Evolutionary conservation across 2,329 filamentous ascomycete genomes (phyloP).

Genomic region (Aureobasidium sp.): DNA sequence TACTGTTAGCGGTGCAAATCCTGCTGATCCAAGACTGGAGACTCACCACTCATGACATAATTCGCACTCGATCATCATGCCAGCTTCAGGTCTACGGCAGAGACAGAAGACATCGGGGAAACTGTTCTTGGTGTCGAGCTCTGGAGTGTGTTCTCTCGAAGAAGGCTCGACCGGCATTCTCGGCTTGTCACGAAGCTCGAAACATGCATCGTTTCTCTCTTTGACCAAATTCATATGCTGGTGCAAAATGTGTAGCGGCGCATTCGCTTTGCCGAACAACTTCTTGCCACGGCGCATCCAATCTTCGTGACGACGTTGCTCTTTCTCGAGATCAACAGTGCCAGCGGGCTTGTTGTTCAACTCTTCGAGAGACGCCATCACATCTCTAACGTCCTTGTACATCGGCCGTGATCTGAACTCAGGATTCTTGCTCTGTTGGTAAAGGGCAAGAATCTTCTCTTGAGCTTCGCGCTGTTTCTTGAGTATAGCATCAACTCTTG

Average conservation of each 20-base stretch:
- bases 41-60: slow-evolving; percentile 89
- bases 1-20: neutral
- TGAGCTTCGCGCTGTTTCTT: slow-evolving; percentile 95
- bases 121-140: slow-evolving; percentile 31
- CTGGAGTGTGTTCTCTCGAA: slow-evolving; percentile 69
- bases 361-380: slow-evolving; percentile 79
- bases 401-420: slow-evolving; percentile 75
- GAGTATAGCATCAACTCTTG: slow-evolving; percentile 80
- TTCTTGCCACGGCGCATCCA: slow-evolving; percentile 99
- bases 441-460: slow-evolving; percentile 75
- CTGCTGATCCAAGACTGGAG: neutral
- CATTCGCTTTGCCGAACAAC: slow-evolving; percentile 95
- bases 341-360: slow-evolving; percentile 88
- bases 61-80: slow-evolving; percentile 99
- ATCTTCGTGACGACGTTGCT: slow-evolving; percentile 91
- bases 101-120: slow-evolving; percentile 82
- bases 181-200: slow-evolving; percentile 83
- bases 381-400: slow-evolving; percentile 82
- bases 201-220: slow-evolving; percentile 82
- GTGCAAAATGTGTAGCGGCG: slow-evolving; percentile 89
- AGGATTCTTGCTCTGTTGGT: slow-evolving; percentile 64
- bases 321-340: slow-evolving; percentile 85
- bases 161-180: slow-evolving; percentile 85
- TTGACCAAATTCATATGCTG: slow-evolving; percentile 91
- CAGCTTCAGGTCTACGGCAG: slow-evolving; percentile 83